Base-by-base conservation (phyloP, 2,329 filamentous ascomycete species). In the Gaeumannomyces tritici region DNA sequence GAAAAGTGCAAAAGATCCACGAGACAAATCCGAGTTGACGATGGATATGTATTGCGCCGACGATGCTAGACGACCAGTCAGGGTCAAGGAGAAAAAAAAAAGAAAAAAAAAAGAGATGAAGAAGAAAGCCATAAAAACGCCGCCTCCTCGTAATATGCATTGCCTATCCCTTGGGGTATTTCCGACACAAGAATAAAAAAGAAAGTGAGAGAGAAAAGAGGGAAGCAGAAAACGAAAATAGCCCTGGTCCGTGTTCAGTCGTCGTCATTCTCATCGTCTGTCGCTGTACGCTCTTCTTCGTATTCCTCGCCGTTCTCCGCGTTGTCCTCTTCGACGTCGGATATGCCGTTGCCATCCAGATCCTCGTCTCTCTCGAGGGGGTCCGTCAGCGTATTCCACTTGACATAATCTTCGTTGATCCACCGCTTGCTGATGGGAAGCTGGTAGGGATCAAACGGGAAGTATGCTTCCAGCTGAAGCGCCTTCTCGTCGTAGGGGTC, bases 361-460 rank as follows among this genome's bases (percentile, higher is more conserved):
- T 83, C 81, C 6, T 79, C 77, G 21, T 82, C 80, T 56, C 81
- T 35, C 4, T 7, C 81, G 63, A 88, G 82, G 13, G 92, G 75
- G 0, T 89, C 90, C 0, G 87, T 86, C 47, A 96, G 84, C 6
- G 87, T 83, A 66, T 85, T 84, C 90, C 91, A 97, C 60, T 87
- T 81, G 33, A 93, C 82, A 70, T 96, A 97, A 71, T 96, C 89
- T 26, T 84, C 82, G 65, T 92, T 89, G 15, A 99, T 77, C 96
- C 95, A 98, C 64, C 86, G 83, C 74, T 90, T 91, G 73, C 93
- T 97, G 67, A 86, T 80, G 0, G 93, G 93, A 60, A 99, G 79
- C 70, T 93, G 89, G 73, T 98, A 99, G 2, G 96, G 96, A 72
- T 99, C 95, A 70, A 99, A 99, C 0, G 95, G 95, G 70, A 98